These are phyloP conservation scores for Didymella keratinophila DNA, from an alignment of 2,329 filamentous ascomycete species.

Conservation along the genomic window DNA sequence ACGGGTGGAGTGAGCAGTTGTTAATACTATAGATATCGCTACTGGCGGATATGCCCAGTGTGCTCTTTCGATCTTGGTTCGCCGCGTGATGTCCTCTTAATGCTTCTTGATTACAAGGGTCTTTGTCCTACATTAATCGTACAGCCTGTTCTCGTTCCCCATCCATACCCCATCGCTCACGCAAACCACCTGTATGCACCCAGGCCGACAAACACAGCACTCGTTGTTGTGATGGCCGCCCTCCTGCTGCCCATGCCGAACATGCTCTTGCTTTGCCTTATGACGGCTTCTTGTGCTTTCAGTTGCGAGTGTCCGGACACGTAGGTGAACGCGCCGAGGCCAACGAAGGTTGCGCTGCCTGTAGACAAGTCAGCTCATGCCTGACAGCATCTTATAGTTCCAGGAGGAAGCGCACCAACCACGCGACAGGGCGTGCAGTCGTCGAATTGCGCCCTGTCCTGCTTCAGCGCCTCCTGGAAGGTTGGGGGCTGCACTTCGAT, in stretches of 20 bases:
- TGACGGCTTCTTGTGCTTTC: constrained; percentile 50
- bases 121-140: neutral
- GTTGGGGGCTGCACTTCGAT: constrained; percentile 31
- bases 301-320: constrained; percentile 56
- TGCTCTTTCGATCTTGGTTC: neutral
- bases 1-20: neutral
- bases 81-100: neutral
- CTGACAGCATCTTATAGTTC: neutral
- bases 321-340: constrained; percentile 58
- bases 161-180: constrained; percentile 14
- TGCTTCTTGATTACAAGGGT: neutral
- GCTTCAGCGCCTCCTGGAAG: constrained; percentile 42
- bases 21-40: neutral
- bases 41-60: neutral
- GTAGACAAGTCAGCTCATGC: neutral
- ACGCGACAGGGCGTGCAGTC: constrained; percentile 77
- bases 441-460: constrained; percentile 53
- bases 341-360: constrained; percentile 57
- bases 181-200: constrained; percentile 55
- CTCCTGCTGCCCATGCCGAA: constrained; percentile 53
- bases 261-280: constrained; percentile 51
- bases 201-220: constrained; percentile 53
- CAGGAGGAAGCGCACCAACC: constrained; percentile 62
- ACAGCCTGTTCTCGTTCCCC: neutral
- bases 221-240: constrained; percentile 52